Evolutionary conservation across 441 rosid genomes (phyloP), one percentile per base, ranked within the genome.

Genomic region (Geranium incanum): DNA sequence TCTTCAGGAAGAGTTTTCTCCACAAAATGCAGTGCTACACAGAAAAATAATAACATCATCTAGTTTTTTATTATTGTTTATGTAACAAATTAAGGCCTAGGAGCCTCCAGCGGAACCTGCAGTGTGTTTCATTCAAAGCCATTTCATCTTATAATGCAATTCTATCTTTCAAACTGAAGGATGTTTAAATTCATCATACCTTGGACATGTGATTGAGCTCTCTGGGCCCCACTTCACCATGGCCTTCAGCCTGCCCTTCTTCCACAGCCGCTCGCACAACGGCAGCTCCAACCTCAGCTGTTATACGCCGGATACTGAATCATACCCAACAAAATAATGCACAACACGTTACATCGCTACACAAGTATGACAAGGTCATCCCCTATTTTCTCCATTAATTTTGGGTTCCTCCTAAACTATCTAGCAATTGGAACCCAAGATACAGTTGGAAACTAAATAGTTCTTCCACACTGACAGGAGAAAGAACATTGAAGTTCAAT

Each of bases 211-310:
- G 82, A 75, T 64, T 72, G 68, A 95, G 90, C 79, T 95, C 99
- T 79, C 69, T 81, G 48, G 92, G 83, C 48, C 89, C 91, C 2
- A 88, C 83, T 48, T 90, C 93, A 28, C 91, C 84, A 41, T 83
- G 87, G 52, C 99, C 99, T 79, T 95, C 97, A 5, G 95, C 99
- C 71, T 89, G 28, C 55, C 78, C 89, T 77, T 92, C 97, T 15
- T 81, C 80, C 60, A 92, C 87, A 5, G 99, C 97, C 73, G 97
- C 89, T 78, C 81, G 84, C 68, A 95, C 67, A 80, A 95, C 99
- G 63, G 99, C 94, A 7, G 99, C 93, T 57, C 96, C 99, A 3
- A 95, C 99, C 83, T 92, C 95, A 6, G 95, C 92, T 9, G 97
- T 89, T 66, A 92, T 88, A 74, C 89, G 79, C 68, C 97, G 85